Base-by-base conservation (phyloP, 495 filamentous ascomycete genomes). In the Tuber aestivum region DNA sequence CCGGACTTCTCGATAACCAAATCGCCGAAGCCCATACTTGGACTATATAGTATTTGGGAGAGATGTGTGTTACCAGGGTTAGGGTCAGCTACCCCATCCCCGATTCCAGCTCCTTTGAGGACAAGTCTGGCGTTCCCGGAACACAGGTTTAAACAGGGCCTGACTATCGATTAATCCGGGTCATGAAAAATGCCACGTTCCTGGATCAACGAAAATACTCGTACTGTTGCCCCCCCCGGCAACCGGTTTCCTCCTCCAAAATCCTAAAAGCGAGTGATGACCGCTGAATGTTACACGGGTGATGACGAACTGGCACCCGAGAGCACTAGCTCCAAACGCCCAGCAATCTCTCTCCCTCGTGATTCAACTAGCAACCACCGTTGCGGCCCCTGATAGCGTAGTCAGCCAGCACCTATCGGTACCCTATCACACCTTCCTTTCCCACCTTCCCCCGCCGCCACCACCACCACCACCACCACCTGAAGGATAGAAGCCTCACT, bases 361-460 rank as follows among this genome's bases (percentile, higher is more conserved):
- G 56, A 41, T 74, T 71, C 69, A 71, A 77, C 77, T 41, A 80
- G 56, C 69, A 37, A 21, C 42, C 45, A 20, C 74, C 12, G 14
- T 27, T 69, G 38, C 65, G 41, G n/a, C 27, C 56, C 56, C 48
- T 40, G 32, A 41, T 40, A n/a, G n/a, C n/a, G n/a, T n/a, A 44
- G n/a, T 35, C 27, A 35, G 14, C 56, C 44, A 9, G 45, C 56
- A 35, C 27, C 69, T 27, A 41, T 37, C 21, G 48, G 48, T 65
- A 72, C 65, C 3, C 20, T 56, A 38, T 41, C n/a, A n/a, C n/a
- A n/a, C n/a, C n/a, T 32, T 37, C 76, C 23, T 42, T 37, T 69
- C 45, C 38, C n/a, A 42, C 44, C 68, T 77, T 41, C 23, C 56
- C 74, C 71, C 70, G 71, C 75, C 70, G 75, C 44, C n/a, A 70